Percentiles rank a stretch among this genome's conserved stretches.
Evolutionary conservation across 495 filamentous ascomycete genomes (phyloP).

Genomic region (Xylaria curta): DNA sequence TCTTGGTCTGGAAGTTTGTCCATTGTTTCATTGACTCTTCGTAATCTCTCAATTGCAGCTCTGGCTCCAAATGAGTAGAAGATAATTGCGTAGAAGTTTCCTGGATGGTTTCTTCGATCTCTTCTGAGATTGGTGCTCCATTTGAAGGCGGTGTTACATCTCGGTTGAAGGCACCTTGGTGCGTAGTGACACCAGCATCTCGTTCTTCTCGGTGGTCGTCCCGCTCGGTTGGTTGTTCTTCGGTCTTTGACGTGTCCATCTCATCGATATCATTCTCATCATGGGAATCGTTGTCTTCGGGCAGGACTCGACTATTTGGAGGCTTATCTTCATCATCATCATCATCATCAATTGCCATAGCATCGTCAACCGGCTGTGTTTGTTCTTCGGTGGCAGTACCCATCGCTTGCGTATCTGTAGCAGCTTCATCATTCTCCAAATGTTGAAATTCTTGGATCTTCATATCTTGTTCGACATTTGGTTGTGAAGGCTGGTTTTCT

Average conservation of each 20-base stretch:
- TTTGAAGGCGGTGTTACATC: constrained; percentile 32
- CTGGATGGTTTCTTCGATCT: constrained; percentile 65
- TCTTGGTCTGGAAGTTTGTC: constrained; percentile 81
- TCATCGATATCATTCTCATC: constrained; percentile 58
- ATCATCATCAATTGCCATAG: constrained; percentile 78
- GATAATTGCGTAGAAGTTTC: constrained; percentile 76
- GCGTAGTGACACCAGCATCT: constrained; percentile 53
- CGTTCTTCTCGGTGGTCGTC: constrained; percentile 50
- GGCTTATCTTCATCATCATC: constrained; percentile 67
- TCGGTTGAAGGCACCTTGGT: constrained; percentile 52
- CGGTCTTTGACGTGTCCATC: constrained; percentile 40
- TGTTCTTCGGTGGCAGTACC: constrained; percentile 89
- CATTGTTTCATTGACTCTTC: constrained; percentile 79
- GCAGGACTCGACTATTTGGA: constrained; percentile 32
- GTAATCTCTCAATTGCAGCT: constrained; percentile 46
- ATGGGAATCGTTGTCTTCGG: constrained; percentile 58
- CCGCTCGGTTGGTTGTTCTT: constrained; percentile 48
- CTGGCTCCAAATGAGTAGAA: constrained; percentile 67
- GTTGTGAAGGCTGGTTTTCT: constrained; percentile 63
- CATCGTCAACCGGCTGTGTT: constrained; percentile 78
- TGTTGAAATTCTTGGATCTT: constrained; percentile 86
- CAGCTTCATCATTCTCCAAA: constrained; percentile 78
- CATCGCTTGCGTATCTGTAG: constrained; percentile 86
- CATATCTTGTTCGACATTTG: constrained; percentile 54
- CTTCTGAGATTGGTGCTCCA: constrained; percentile 35